Percentiles rank a stretch among this genome's conserved stretches.
Evolutionary conservation across 352 stramenopile species (phyloP).

Genomic region (Phytophthora syringae): DNA sequence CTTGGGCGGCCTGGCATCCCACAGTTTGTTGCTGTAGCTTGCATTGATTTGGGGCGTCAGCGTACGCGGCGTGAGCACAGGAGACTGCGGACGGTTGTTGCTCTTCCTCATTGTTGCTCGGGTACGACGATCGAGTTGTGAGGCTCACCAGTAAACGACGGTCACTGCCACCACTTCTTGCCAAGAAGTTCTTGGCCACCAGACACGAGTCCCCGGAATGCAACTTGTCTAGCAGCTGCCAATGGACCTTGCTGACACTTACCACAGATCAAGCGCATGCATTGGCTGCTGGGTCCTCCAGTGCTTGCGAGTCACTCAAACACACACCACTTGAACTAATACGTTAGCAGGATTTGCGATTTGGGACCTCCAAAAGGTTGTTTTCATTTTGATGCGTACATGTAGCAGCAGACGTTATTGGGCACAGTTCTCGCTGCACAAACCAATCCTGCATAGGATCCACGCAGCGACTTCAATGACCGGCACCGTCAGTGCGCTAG

Average conservation of each 20-base stretch:
- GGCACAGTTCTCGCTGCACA: not conserved
- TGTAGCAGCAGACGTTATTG: too few relatives aligned
- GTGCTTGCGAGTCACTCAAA: conserved; percentile 1
- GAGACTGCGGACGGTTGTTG: conserved; percentile 8
- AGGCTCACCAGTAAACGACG: too few relatives aligned
- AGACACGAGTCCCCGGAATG: not conserved
- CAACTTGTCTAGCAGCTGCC: not conserved
- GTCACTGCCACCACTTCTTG: not conserved
- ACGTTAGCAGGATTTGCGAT: too few relatives aligned
- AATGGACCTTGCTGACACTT: conserved; percentile 1
- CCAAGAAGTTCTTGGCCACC: not conserved
- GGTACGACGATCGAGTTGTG: conserved; percentile 7
- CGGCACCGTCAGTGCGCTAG: not conserved
- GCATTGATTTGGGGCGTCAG: conserved; percentile 10
- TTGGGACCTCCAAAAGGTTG: too few relatives aligned
- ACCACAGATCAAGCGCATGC: not conserved
- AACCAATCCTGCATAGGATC: not conserved
- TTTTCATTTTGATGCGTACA: too few relatives aligned
- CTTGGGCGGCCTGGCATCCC: conserved; percentile 53
- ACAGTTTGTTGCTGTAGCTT: conserved; percentile 32
- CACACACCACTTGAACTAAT: too few relatives aligned
- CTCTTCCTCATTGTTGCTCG: conserved; percentile 10
- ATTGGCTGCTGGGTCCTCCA: conserved; percentile 2
- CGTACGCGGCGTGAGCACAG: conserved; percentile 18
- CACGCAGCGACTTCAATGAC: not conserved